These are phyloP conservation scores for Paramecium tetraurelia DNA, from an alignment of 73 alveolate genomes.

Conservation along the genomic window DNA sequence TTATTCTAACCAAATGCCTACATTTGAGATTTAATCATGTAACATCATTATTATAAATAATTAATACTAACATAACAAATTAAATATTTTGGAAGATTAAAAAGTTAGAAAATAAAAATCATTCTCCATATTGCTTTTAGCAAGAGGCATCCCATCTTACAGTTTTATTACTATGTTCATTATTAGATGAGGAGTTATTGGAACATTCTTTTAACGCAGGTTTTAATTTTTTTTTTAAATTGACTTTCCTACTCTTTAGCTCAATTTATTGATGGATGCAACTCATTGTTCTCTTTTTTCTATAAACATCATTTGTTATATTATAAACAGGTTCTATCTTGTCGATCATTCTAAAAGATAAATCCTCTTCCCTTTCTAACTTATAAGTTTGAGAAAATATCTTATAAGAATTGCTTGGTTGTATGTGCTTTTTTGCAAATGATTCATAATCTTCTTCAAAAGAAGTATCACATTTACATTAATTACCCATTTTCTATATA, in stretches of 20 bases:
- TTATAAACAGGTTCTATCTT: neutral
- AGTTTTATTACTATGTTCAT: neutral
- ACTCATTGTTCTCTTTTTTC: neutral
- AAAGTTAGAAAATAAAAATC: neutral
- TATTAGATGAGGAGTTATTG: neutral
- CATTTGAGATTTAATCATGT: neutral
- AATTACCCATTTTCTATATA: conserved; percentile 9
- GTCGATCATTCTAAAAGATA: neutral
- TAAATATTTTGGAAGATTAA: neutral
- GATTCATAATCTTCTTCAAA: conserved; percentile 6
- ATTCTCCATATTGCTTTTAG: neutral
- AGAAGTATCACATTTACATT: neutral
- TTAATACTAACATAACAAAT: neutral
- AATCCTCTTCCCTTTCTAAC: neutral
- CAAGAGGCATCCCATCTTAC: conserved; percentile 3
- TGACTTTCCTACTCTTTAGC: neutral
- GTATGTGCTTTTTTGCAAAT: neutral
- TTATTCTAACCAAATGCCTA: neutral
- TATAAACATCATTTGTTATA: neutral
- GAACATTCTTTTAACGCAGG: neutral
- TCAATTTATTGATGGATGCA: neutral
- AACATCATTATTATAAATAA: neutral
- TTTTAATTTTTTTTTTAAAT: neutral
- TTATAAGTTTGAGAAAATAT: neutral
- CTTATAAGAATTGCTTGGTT: neutral